Evolutionary conservation across 2,329 filamentous ascomycete genomes (phyloP).

Genomic region (Paecilomyces fulvus): DNA sequence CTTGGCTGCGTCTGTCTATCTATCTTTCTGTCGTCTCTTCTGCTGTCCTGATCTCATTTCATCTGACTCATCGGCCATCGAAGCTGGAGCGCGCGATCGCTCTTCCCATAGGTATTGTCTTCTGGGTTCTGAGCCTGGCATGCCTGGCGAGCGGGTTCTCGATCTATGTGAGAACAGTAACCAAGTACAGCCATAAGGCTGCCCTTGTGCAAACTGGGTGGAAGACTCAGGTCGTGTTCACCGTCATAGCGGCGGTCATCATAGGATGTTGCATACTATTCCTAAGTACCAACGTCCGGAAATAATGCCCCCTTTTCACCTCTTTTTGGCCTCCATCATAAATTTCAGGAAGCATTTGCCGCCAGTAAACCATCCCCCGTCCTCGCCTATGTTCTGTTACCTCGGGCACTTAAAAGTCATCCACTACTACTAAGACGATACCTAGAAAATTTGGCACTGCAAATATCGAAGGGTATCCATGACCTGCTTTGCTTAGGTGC

Average conservation of each 20-base stretch:
- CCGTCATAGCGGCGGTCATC: constrained; percentile 35
- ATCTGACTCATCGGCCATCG: constrained; percentile 67
- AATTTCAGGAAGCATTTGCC: no score
- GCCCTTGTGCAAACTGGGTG: constrained; percentile 89
- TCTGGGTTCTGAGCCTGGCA: constrained; percentile 74
- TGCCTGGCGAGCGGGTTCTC: constrained; percentile 69
- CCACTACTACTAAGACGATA: no score
- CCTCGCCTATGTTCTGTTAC: background rate
- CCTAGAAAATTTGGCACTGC: background rate
- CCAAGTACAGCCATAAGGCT: constrained; percentile 66
- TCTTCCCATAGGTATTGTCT: constrained; percentile 74
- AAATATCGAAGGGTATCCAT: background rate
- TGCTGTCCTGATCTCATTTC: constrained; percentile 88
- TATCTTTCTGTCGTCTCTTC: constrained; percentile 87
- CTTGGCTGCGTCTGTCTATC: constrained; percentile 78
- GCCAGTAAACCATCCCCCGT: background rate
- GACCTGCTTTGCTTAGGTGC: background rate
- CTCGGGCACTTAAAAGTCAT: background rate
- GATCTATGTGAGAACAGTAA: constrained; percentile 79
- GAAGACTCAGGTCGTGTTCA: constrained; percentile 75
- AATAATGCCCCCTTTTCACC: background rate
- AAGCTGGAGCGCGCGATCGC: constrained; percentile 66
- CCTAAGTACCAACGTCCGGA: constrained; percentile 28
- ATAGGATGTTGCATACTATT: constrained; percentile 38
- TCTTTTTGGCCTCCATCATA: background rate